Base-by-base conservation (phyloP, 2,329 filamentous ascomycete genomes). In the Ophiognomonia clavigignenti-juglandacearum region DNA sequence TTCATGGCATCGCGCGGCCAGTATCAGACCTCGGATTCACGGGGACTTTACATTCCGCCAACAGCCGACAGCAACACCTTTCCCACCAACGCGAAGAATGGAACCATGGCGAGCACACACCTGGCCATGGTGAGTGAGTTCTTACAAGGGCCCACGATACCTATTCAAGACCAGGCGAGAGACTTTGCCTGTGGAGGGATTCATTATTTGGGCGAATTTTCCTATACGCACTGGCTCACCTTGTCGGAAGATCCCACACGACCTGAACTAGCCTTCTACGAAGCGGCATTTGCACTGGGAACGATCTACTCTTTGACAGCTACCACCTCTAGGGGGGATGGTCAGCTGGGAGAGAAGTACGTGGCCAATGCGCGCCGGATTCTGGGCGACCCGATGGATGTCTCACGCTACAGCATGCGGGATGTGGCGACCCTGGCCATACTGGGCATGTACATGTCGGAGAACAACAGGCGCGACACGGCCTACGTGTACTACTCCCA, bases 101-200 rank as follows among this genome's bases (percentile, higher is more conserved):
- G 47, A n/a, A 32, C 54, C n/a, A n/a, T n/a, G 3, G 65, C 73
- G 47, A 51, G 57, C 6, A 53, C 51, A 6, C 68, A 73, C 59
- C 54, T 75, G 13, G 54, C 58, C 4, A 61, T 70, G 42, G 59
- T 74, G 18, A 62, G 71, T 37, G 63, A 62, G 50, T 70, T 70
- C 45, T 59, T 77, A 43, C 71, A 74, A 53, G 71, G 75, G 37
- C 71, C 67, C n/a, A n/a, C n/a, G n/a, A n/a, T n/a, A n/a, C n/a
- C n/a, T n/a, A n/a, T n/a, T n/a, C n/a, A n/a, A n/a, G n/a, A n/a
- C n/a, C n/a, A n/a, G 24, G 63, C 61, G 48, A 68, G 66, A 11
- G 52, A 54, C 6, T 57, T 60, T 7, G 69, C 67, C 18, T 74
- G 74, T 16, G 74, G 74, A 23, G 68, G 74, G 31, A 70, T 70